A percentile compares a stretch with the other conserved stretches of the same genome.
Conservation (phyloP, 306 rosid genomes). For the Calophaca sinica region DNA sequence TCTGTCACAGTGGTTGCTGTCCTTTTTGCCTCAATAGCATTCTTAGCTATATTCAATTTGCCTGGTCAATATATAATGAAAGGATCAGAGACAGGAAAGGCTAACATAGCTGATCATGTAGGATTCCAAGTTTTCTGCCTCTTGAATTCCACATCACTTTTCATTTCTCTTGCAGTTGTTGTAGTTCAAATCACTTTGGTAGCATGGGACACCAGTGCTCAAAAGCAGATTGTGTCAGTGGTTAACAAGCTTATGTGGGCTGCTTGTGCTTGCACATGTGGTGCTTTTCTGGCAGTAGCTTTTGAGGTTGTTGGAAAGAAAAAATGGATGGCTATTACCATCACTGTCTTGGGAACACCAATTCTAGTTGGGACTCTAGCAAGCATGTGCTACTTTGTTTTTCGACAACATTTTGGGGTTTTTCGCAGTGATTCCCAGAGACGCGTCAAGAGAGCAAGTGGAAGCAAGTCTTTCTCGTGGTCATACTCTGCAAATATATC, state of each 20-base stretch:
- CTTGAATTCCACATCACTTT: slow-evolving; percentile 83
- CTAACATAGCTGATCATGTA: slow-evolving; percentile 60
- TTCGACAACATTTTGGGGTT: slow-evolving; percentile 76
- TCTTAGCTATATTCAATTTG: slow-evolving; percentile 92
- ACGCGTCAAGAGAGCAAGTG: slow-evolving; percentile 78
- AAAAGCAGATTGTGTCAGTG: slow-evolving; percentile 89
- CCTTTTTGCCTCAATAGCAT: slow-evolving; percentile 94
- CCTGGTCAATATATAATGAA: slow-evolving; percentile 70
- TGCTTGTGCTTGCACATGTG: slow-evolving; percentile 95
- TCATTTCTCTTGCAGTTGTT: slow-evolving; percentile 92
- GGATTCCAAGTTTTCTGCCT: slow-evolving; percentile 85
- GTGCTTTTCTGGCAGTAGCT: slow-evolving; percentile 82
- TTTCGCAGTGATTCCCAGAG: slow-evolving; percentile 76
- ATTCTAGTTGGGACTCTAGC: slow-evolving; percentile 86
- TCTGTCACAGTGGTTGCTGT: slow-evolving; percentile 89
- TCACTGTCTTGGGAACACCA: slow-evolving; percentile 77
- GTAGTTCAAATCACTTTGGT: slow-evolving; percentile 98
- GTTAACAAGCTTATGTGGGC: slow-evolving; percentile 98
- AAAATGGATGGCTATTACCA: slow-evolving; percentile 85
- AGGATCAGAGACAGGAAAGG: slow-evolving; percentile 64
- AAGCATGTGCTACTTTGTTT: slow-evolving; percentile 89
- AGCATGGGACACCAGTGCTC: slow-evolving; percentile 97
- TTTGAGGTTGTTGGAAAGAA: slow-evolving; percentile 75
- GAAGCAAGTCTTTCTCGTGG: slow-evolving; percentile 95
- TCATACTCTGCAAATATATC: slow-evolving; percentile 88